These are phyloP conservation scores for Raphanus hybrid DNA, from an alignment of 441 rosid species.

Conservation along the genomic window DNA sequence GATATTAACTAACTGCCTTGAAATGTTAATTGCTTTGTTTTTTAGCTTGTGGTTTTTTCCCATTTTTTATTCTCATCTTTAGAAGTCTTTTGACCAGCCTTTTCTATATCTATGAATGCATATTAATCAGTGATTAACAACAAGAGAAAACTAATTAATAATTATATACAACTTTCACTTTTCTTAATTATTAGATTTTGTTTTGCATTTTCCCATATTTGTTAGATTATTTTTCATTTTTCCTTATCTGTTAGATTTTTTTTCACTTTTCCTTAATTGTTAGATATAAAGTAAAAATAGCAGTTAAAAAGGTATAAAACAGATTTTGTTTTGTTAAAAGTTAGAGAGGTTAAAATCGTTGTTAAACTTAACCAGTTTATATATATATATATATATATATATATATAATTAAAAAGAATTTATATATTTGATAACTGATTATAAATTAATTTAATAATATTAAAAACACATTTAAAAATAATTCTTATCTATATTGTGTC, in stretches of 20 bases:
- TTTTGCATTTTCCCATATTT: too few species aligned
- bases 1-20: slow-evolving; percentile 32
- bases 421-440: too few species aligned
- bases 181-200: background rate
- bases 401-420: too few species aligned
- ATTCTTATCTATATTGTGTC: too few species aligned
- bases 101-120: background rate
- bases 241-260: background rate
- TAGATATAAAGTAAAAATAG: background rate
- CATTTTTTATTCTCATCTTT: background rate
- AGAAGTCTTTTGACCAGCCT: slow-evolving; percentile 17
- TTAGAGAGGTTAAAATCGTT: too few species aligned
- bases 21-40: slow-evolving; percentile 33
- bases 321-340: background rate
- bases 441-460: too few species aligned
- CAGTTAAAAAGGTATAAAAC: background rate
- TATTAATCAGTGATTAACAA: background rate
- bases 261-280: too few species aligned
- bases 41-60: slow-evolving; percentile 20
- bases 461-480: too few species aligned
- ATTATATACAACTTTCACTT: background rate
- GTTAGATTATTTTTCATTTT: too few species aligned
- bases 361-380: too few species aligned
- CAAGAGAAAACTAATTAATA: background rate
- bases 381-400: too few species aligned